Base-by-base conservation (phyloP, 805 yeast genomes). In the Candida gorgasii region DNA sequence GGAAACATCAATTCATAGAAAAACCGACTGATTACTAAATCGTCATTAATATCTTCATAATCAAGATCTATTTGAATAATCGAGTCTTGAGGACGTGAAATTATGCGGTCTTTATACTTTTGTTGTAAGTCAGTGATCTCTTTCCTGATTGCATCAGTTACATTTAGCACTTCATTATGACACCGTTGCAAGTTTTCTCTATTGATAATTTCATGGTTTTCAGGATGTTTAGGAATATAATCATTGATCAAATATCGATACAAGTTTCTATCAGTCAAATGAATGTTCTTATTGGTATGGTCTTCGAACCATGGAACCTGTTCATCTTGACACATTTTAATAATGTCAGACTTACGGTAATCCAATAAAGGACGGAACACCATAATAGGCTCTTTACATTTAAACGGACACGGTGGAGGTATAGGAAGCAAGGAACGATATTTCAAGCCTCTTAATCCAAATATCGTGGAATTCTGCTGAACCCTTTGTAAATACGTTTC, bases 291-390 rank as follows among this genome's bases (percentile, higher is more conserved):
- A 49, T 87, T 87, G 0, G 92, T 80, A 2, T 62, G 54, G 52
- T 87, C 95, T 52, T 86, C 90, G 54, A 82, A 79, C 92, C 93
- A 86, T 0, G 46, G 37, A 0, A 86, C 48, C 1, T 50, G 42
- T 15, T 69, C 55, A 0, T 40, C 36, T 8, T 40, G 30, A 41
- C 89, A 84, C 9, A 77, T 75, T 0, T 66, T 54, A 5, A 68
- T 59, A 2, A 84, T 63, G 1, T 70, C 67, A 0, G 45, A 9
- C 52, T 87, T 86, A 0, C 53, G 37, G 14, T 69, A 53, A 0
- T 49, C 57, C 18, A 85, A 60, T 38, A 86, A 55, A 1, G 95
- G 95, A 14, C 90, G 56, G 8, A 28, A 67, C 19, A 38, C 74
- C 23, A 19, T 50, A 32, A 46, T 70, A 0, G 49, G 49, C 4